phyloP scores from a whole-genome alignment of 2,329 filamentous ascomycete genomes.

The Trichoderma citrinoviride region DNA sequence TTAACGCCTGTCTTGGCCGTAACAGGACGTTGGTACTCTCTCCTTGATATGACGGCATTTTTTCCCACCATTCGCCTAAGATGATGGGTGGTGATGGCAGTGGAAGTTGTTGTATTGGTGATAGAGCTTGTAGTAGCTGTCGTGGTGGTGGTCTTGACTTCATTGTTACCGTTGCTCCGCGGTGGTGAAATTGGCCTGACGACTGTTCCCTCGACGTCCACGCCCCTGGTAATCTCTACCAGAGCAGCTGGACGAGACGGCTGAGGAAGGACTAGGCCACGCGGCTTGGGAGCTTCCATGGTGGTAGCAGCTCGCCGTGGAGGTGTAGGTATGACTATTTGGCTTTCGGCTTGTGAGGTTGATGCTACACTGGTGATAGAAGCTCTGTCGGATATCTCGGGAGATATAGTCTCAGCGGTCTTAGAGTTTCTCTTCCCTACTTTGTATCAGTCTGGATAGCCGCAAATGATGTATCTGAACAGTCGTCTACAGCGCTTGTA shows the following conservation, averaged over 20 bases:
- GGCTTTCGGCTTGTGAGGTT: background rate
- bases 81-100: background rate
- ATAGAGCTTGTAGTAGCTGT: background rate
- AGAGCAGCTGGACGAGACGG: background rate
- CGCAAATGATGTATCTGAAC: too few relatives aligned
- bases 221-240: background rate
- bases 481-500: too few relatives aligned
- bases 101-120: background rate
- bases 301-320: background rate
- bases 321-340: background rate
- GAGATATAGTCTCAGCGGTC: background rate
- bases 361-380: background rate
- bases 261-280: background rate
- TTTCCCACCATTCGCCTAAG: background rate
- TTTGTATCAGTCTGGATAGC: too few relatives aligned
- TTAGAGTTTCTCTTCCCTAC: conserved; percentile 2
- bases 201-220: background rate
- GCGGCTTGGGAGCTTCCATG: background rate
- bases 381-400: background rate
- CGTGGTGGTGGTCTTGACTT: background rate
- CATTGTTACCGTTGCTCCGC: background rate
- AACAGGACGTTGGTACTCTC: background rate
- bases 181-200: background rate
- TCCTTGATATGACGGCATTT: background rate
- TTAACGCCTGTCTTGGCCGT: background rate